Conservation (phyloP, 225 moss, liverwort and hornwort genomes). For the Marchantia paleacea region DNA sequence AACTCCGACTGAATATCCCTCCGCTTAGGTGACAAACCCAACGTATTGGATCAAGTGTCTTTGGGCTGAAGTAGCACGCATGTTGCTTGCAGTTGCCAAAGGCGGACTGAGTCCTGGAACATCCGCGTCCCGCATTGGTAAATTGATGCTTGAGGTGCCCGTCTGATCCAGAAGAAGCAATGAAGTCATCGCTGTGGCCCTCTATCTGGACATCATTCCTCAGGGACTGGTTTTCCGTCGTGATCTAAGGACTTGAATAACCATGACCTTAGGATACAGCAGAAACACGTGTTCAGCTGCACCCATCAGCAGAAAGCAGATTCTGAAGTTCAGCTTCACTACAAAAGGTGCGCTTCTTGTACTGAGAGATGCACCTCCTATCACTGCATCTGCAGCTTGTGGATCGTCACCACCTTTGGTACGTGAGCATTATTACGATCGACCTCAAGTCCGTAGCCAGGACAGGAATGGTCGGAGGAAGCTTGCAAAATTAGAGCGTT, state of each 20-base stretch:
- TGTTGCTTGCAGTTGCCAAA: background rate
- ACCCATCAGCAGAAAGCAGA: background rate
- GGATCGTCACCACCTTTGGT: background rate
- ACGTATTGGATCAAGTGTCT: background rate
- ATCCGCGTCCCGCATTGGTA: background rate
- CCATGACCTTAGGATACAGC: background rate
- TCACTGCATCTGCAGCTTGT: background rate
- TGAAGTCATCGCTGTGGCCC: background rate
- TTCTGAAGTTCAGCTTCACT: background rate
- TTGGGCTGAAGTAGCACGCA: background rate
- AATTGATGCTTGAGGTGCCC: background rate
- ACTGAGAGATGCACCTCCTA: background rate
- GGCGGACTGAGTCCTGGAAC: background rate
- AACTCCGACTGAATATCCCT: no score
- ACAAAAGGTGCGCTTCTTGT: background rate
- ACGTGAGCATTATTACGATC: background rate
- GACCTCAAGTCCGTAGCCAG: background rate
- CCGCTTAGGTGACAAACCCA: background rate
- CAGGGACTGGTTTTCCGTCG: background rate
- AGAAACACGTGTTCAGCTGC: background rate
- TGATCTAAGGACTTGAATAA: background rate
- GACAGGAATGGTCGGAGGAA: background rate
- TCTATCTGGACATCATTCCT: background rate
- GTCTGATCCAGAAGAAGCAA: background rate
- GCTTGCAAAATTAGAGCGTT: background rate